Percentiles rank a stretch among this genome's conserved stretches.
These are phyloP conservation scores for Hymenoscyphus scutula DNA, from an alignment of 2,329 filamentous ascomycete genomes.

Conservation along the genomic window DNA sequence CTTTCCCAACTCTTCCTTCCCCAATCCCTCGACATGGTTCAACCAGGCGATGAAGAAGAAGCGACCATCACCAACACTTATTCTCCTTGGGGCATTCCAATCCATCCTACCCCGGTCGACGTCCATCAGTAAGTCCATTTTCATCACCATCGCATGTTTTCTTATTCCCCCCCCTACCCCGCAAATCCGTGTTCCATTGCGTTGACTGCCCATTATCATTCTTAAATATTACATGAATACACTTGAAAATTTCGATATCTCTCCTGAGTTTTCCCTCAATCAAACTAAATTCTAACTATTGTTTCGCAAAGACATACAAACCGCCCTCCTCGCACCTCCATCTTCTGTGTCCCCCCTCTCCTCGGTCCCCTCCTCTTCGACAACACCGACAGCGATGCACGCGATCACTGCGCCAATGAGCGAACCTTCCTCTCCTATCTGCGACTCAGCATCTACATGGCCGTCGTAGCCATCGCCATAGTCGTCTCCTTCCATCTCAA, in stretches of 20 bases:
- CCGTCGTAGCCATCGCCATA: conserved; percentile 85
- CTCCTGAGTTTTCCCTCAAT: not conserved
- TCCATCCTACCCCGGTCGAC: conserved; percentile 42
- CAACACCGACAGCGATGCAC: conserved; percentile 62
- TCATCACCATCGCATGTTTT: not conserved
- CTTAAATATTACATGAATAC: too few relatives aligned
- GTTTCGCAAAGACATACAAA: not conserved
- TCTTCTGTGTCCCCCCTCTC: conserved; percentile 32
- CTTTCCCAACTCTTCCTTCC: not conserved
- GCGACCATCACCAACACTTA: conserved; percentile 37
- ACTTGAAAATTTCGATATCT: not conserved
- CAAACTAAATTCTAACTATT: not conserved
- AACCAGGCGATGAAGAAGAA: conserved; percentile 22
- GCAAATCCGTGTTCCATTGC: not conserved
- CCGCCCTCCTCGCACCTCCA: conserved; percentile 11
- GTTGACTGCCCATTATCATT: not conserved
- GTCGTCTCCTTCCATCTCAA: conserved; percentile 92
- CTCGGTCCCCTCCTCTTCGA: conserved; percentile 62
- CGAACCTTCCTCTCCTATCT: conserved; percentile 37
- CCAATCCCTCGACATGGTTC: conserved; percentile 14
- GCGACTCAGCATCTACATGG: conserved; percentile 69
- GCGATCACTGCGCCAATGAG: conserved; percentile 55
- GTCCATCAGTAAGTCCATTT: conserved; percentile 19
- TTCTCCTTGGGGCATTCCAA: conserved; percentile 51
- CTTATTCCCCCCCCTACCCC: not conserved